Conservation (phyloP, 306 rosid species). For the Crotalaria pallida region DNA sequence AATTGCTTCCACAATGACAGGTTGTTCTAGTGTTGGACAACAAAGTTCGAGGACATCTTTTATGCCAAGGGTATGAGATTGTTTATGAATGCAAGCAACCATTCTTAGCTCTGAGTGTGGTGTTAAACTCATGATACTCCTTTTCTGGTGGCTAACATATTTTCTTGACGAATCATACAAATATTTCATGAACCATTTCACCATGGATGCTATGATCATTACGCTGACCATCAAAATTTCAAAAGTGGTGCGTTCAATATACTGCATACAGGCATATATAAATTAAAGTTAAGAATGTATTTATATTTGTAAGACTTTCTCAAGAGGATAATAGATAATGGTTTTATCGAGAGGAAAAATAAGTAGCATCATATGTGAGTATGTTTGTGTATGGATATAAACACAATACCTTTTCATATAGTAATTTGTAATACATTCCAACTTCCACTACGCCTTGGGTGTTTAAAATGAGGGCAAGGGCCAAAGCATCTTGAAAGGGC, state of each 20-base stretch:
- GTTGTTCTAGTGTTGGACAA: slow-evolving; percentile 15
- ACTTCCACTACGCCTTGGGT: too few species aligned
- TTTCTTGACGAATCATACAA: too few species aligned
- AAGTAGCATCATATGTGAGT: background rate
- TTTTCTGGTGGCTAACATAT: slow-evolving; percentile 19
- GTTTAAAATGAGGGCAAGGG: too few species aligned
- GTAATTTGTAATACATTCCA: background rate
- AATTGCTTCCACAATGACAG: slow-evolving; percentile 21
- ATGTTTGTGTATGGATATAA: background rate
- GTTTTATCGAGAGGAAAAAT: background rate
- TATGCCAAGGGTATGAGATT: slow-evolving; percentile 9
- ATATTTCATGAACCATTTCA: slow-evolving; percentile 25
- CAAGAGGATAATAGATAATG: background rate
- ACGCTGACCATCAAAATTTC: slow-evolving; percentile 3
- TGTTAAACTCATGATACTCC: slow-evolving; percentile 16
- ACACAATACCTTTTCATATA: slow-evolving; percentile 13
- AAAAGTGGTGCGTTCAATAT: background rate
- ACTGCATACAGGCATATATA: slow-evolving; percentile 18
- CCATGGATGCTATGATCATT: slow-evolving; percentile 17
- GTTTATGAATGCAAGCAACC: slow-evolving; percentile 28
- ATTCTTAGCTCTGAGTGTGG: slow-evolving; percentile 15
- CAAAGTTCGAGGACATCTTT: slow-evolving; percentile 27
- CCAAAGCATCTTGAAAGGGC: slow-evolving; percentile 43
- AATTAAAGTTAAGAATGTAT: background rate
- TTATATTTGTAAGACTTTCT: background rate